phyloP scores from a whole-genome alignment of 768 basidiomycete species.

The Lactifluus rugatus region DNA sequence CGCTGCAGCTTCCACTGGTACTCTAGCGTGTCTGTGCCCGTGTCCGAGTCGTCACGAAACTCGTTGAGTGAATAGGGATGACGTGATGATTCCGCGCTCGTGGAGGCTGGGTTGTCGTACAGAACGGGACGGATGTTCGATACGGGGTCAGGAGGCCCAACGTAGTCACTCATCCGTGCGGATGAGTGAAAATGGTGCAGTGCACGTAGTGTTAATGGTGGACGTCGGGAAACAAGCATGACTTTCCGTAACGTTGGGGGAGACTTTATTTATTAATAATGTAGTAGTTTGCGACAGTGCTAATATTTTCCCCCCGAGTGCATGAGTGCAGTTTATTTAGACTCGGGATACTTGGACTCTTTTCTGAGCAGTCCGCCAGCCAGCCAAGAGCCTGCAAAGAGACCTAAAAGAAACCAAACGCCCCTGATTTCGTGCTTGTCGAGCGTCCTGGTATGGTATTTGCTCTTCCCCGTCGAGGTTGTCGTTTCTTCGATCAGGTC shows the following conservation, averaged over 20 bases:
- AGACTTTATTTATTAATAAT: too few species aligned
- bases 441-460: constrained; percentile 26
- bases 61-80: constrained; percentile 78
- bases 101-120: constrained; percentile 46
- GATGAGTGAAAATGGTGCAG: constrained; percentile 18
- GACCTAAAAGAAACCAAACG: constrained; percentile 38
- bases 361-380: constrained; percentile 29
- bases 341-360: constrained; percentile 20
- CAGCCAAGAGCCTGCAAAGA: constrained; percentile 41
- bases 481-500: constrained; percentile 15
- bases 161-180: constrained; percentile 25
- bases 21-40: constrained; percentile 30
- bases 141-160: constrained; percentile 69
- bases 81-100: constrained; percentile 16
- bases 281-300: too few species aligned
- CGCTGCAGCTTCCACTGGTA: constrained; percentile 63
- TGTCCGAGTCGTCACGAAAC: constrained; percentile 35
- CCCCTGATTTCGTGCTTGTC: constrained; percentile 39
- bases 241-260: too few species aligned
- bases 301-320: too few species aligned
- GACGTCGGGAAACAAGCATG: constrained; percentile 16
- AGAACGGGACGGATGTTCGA: constrained; percentile 74
- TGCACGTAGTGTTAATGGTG: constrained; percentile 14
- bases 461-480: not conserved
- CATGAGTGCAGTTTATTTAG: constrained; percentile 5